Evolutionary conservation across 768 basidiomycete species (phyloP).

Genomic region (Artomyces pyxidatus): DNA sequence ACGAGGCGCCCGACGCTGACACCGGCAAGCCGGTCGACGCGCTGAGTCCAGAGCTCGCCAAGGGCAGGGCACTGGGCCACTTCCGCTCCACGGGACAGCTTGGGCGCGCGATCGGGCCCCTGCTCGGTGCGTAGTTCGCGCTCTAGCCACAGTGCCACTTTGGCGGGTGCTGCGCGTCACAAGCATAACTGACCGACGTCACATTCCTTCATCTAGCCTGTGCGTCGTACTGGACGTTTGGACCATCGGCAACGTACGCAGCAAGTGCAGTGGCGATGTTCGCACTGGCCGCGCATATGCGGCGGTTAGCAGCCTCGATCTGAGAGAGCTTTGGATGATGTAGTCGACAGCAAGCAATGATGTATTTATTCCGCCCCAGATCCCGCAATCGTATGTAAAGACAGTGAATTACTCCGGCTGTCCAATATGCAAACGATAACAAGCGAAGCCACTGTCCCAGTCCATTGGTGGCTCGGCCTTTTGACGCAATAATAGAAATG

Average conservation of each 20-base stretch:
- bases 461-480: too few species aligned
- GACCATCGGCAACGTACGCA: slow-evolving; percentile 70
- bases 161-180: too few species aligned
- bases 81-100: slow-evolving; percentile 94
- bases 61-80: slow-evolving; percentile 75
- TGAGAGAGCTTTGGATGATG: not conserved
- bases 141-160: too few species aligned
- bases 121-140: slow-evolving; percentile 57
- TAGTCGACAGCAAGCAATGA: too few species aligned
- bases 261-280: slow-evolving; percentile 60
- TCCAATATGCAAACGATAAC: too few species aligned
- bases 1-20: slow-evolving; percentile 51
- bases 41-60: slow-evolving; percentile 66
- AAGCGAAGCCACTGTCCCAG: too few species aligned
- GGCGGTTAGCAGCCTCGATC: slow-evolving; percentile 26
- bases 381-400: too few species aligned
- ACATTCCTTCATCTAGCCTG: slow-evolving; percentile 45
- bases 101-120: slow-evolving; percentile 85
- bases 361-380: too few species aligned
- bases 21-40: slow-evolving; percentile 46
- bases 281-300: slow-evolving; percentile 50
- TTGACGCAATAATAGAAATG: too few species aligned
- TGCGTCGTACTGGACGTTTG: slow-evolving; percentile 83
- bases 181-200: not conserved
- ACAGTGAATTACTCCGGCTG: too few species aligned